A percentile compares a stretch with the other conserved stretches of the same genome.
Evolutionary conservation across 2,329 filamentous ascomycete species (phyloP).

Genomic region (Fusarium anthophilum): DNA sequence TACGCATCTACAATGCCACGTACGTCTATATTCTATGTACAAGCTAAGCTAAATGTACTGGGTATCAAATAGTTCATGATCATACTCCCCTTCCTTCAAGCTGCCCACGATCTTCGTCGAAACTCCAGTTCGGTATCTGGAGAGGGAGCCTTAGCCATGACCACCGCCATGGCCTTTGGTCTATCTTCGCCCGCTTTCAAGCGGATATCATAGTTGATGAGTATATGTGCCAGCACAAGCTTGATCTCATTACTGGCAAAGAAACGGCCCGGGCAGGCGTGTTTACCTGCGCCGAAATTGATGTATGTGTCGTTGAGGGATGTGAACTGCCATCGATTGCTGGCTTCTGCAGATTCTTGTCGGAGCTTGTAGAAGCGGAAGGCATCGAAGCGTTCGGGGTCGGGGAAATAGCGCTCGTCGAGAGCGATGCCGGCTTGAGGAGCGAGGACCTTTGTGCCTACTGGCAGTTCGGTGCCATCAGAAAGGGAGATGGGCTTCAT

Average conservation of each 20-base stretch:
- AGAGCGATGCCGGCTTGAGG: slow-evolving; percentile 54
- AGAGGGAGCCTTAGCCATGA: slow-evolving; percentile 54
- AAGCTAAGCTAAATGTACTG: slow-evolving; percentile 21
- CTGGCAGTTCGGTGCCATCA: slow-evolving; percentile 55
- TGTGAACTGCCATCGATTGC: slow-evolving; percentile 55
- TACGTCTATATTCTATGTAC: slow-evolving; percentile 23
- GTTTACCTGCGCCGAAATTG: slow-evolving; percentile 59
- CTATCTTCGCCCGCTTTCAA: slow-evolving; percentile 51
- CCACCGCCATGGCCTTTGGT: slow-evolving; percentile 50
- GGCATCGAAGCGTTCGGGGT: slow-evolving; percentile 57
- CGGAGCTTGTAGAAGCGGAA: slow-evolving; percentile 60
- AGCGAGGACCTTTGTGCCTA: slow-evolving; percentile 54
- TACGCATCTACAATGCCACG: background rate
- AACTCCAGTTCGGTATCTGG: slow-evolving; percentile 54
- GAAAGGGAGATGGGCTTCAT: slow-evolving; percentile 56
- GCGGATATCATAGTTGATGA: slow-evolving; percentile 56
- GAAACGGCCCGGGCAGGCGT: slow-evolving; percentile 60
- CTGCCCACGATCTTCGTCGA: slow-evolving; percentile 44
- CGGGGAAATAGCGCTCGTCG: slow-evolving; percentile 52
- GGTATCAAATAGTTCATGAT: slow-evolving; percentile 10
- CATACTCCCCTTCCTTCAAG: slow-evolving; percentile 17
- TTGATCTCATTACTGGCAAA: slow-evolving; percentile 59
- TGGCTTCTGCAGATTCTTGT: slow-evolving; percentile 49
- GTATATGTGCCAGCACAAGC: slow-evolving; percentile 52
- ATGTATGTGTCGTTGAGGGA: slow-evolving; percentile 54